Percentiles rank a stretch among this genome's conserved stretches.
Evolutionary conservation across 1,284 basidiomycete species (phyloP).

Genomic region (Sanghuangporus baumii): DNA sequence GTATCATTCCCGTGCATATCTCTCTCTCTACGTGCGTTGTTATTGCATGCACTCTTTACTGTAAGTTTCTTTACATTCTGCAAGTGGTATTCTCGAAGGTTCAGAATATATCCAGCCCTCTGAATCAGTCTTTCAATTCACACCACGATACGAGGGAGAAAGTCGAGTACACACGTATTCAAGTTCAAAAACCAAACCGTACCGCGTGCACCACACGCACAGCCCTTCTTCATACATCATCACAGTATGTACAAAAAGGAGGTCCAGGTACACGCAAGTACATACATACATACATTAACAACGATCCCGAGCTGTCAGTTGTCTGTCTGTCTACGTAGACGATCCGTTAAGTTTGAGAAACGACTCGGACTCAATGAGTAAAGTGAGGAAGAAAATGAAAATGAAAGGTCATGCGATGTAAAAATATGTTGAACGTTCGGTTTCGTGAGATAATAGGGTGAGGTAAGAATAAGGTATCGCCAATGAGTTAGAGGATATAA

Average conservation of each 20-base stretch:
- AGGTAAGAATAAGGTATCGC: constrained; percentile 3
- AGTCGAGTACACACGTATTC: too few species aligned
- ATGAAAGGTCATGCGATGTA: background rate
- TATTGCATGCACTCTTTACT: too few species aligned
- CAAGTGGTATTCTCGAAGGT: too few species aligned
- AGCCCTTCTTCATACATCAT: background rate
- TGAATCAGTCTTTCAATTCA: too few species aligned
- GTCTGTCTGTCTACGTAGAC: background rate
- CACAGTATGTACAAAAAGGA: background rate
- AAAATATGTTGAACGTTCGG: background rate
- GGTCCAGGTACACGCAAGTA: background rate
- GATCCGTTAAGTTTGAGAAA: background rate
- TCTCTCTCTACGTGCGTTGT: too few species aligned
- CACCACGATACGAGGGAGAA: too few species aligned
- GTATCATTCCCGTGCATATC: too few species aligned
- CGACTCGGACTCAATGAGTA: background rate
- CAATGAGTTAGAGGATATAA: background rate
- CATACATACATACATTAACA: background rate
- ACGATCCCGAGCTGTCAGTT: background rate
- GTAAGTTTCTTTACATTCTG: too few species aligned
- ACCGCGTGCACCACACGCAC: background rate
- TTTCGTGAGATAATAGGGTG: background rate
- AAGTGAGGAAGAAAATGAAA: background rate
- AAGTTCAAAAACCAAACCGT: background rate
- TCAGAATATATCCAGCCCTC: too few species aligned